Base-by-base conservation (phyloP, 2,329 filamentous ascomycete species). In the Exophiala aquamarina region DNA sequence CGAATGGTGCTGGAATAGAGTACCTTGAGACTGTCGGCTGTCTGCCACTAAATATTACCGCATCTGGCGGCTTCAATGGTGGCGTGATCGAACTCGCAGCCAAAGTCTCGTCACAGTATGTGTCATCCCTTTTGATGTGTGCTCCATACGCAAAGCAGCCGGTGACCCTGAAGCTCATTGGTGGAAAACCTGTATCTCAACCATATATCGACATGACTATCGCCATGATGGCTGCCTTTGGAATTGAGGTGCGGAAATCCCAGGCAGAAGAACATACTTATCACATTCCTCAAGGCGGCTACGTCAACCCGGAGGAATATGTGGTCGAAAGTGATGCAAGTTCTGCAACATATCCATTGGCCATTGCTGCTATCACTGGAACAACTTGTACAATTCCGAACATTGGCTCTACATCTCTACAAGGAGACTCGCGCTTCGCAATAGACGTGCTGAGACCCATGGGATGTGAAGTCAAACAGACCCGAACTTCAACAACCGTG, bases 141-240 rank as follows among this genome's bases (percentile, higher is more conserved):
- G 93, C 93, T 0, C 93, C 93, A 0, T 98, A 97, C 63, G 93
- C 93, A 36, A 96, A 95, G 70, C 84, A 90, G 54, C 88, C 92
- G 0, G 91, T 98, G 29, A 96, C 89, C 0, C 73, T 98, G 56
- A 86, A 84, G 32, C 78, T 98, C 31, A 86, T 97, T 10, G 93
- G 93, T n/a, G 93, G 91, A 45, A 97, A 95, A 67, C 92, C 93
- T 34, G 95, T 98, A 56, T 97, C 92, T 1, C 91, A 97, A 65
- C 83, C 85, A 2, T 98, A 98, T 67, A 97, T 98, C 61, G 90
- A 98, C 65, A 97, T 98, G 92, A 98, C 93, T 2, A 90, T 94
- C 43, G 81, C 90, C 13, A 98, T 98, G 92, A 98, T 98, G 93
- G 79, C 80, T 44, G 79, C 87, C 2, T 98, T 98, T 62, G 93